These are phyloP conservation scores for Fusarium keratoplasticum DNA, from an alignment of 2,329 filamentous ascomycete genomes.

Conservation along the genomic window DNA sequence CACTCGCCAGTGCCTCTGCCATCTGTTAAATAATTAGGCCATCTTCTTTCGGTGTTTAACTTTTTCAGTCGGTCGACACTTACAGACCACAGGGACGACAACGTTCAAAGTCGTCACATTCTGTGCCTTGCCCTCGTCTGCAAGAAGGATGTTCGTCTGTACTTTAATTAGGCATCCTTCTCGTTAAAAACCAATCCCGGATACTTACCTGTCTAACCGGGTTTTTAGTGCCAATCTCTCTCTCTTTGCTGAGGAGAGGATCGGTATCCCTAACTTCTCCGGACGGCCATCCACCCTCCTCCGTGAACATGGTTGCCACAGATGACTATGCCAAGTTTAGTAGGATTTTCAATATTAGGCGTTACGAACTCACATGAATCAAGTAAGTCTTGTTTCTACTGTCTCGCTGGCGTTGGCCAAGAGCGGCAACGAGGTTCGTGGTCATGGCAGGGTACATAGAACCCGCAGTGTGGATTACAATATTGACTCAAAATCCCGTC, in stretches of 20 bases:
- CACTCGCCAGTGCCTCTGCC: conserved; percentile 48
- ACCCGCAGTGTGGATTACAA: conserved; percentile 52
- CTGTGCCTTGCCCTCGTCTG: conserved; percentile 43
- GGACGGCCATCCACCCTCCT: conserved; percentile 47
- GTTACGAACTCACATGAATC: conserved; percentile 46
- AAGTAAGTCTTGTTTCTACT: conserved; percentile 46
- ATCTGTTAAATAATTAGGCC: conserved; percentile 37
- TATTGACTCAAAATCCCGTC: conserved; percentile 45
- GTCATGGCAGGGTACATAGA: conserved; percentile 42
- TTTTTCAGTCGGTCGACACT: conserved; percentile 9
- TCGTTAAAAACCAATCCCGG: neutral
- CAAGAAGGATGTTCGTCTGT: conserved; percentile 46
- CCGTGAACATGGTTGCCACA: conserved; percentile 40
- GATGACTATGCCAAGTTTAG: conserved; percentile 41
- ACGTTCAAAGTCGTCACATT: conserved; percentile 48
- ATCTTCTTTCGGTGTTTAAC: too few species aligned
- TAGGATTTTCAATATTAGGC: accelerated
- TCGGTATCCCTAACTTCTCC: conserved; percentile 48
- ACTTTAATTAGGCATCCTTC: neutral
- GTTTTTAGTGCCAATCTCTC: conserved; percentile 40
- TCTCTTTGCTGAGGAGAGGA: conserved; percentile 45
- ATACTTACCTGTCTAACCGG: conserved; percentile 44
- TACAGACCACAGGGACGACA: conserved; percentile 45
- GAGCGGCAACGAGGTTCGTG: conserved; percentile 47
- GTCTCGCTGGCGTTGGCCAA: conserved; percentile 45